Evolutionary conservation across 2,329 filamentous ascomycete species (phyloP), one percentile per base, ranked within the genome.

Genomic region (Aureobasidium sp.): DNA sequence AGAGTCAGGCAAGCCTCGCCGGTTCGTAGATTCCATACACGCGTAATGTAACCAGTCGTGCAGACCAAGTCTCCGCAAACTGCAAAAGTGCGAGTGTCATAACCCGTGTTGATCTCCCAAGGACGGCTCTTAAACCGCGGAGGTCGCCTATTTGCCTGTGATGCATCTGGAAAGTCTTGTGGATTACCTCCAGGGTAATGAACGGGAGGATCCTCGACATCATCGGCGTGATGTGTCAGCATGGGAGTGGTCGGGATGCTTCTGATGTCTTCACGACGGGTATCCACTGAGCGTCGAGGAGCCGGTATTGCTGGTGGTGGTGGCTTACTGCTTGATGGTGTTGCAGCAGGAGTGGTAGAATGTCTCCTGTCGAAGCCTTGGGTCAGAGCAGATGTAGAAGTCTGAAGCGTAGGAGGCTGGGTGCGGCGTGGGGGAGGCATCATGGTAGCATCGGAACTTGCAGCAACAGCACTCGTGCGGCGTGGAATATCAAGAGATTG

Each of bases 1-100:
- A 95, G 71, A 61, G 83, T 93, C 76, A 95, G 80, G 12, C 95
- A 65, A 47, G 88, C 77, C 61, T 94, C 87, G 2, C 91, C 91
- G 51, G 89, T 89, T 10, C 83, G 72, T 21, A 95, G 69, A 65
- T 84, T 91, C 90, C 93, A 98, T 0, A 90, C 88, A 56, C 88
- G 81, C 1, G 91, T 97, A 57, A 93, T 76, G 58, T 87, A 85
- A 4, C 91, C 93, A 14, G 86, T 88, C 0, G 90, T 91, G 66
- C 89, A 95, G 6, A 93, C 83, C 60, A 86, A 84, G 58, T 90
- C 85, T 6, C 93, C 93, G 65, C 88, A 96, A 2, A 95, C 83
- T 57, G 93, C 90, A 64, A 96, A 84, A 25, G 90, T 75, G 37
- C 89, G 84, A 4, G 88, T 87, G 58, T 97, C 93, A 60, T 95